These are phyloP conservation scores for Chamaecrista fasciculata DNA, from an alignment of 306 rosid genomes.

Conservation along the genomic window DNA sequence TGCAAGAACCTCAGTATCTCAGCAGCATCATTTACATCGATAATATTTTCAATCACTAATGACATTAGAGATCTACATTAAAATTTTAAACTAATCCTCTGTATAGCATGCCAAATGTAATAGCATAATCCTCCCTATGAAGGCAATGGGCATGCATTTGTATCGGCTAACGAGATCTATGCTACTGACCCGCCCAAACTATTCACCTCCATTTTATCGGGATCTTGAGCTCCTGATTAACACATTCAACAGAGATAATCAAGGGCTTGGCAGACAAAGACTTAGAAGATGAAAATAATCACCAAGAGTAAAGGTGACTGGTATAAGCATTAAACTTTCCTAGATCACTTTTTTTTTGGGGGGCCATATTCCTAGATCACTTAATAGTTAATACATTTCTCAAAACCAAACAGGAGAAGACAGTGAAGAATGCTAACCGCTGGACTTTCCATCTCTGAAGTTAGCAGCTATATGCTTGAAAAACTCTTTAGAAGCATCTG, in stretches of 20 bases:
- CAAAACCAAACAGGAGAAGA: conserved; percentile 17
- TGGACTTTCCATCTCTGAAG: conserved; percentile 47
- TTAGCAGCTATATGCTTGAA: conserved; percentile 52
- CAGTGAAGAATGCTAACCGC: conserved; percentile 41
- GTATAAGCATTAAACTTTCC: not conserved
- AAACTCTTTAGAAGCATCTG: conserved; percentile 85
- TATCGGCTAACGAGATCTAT: conserved; percentile 29
- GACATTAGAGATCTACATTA: conserved; percentile 21
- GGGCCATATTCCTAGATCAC: no score
- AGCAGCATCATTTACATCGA: conserved; percentile 30
- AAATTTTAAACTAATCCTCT: conserved; percentile 15
- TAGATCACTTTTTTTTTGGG: no score
- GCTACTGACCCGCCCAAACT: conserved; percentile 25
- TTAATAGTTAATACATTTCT: not conserved
- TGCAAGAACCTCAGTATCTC: conserved; percentile 26
- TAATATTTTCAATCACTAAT: conserved; percentile 10
- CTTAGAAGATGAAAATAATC: not conserved
- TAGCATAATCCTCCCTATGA: conserved; percentile 21
- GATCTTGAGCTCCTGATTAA: conserved; percentile 36
- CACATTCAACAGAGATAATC: not conserved
- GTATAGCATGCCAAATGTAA: conserved; percentile 15
- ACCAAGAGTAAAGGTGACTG: not conserved
- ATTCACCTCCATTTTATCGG: conserved; percentile 32
- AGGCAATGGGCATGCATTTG: conserved; percentile 28
- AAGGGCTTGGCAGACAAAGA: not conserved